phyloP scores from a whole-genome alignment of 805 yeast genomes.

The Cyberlindnera mycetangii region DNA sequence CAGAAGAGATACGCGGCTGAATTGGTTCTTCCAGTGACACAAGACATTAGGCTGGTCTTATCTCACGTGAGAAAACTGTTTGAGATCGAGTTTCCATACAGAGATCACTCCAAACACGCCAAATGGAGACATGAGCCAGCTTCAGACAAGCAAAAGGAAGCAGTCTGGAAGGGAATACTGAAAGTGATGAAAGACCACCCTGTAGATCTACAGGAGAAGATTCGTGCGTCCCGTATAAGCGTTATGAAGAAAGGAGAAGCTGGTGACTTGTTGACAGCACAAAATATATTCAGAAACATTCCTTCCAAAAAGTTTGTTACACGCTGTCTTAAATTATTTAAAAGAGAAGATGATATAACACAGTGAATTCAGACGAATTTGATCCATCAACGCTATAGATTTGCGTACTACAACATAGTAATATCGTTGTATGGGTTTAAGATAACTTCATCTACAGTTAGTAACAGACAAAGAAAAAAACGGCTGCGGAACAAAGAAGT shows the following conservation, averaged over 20 bases:
- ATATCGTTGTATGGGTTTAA: no score
- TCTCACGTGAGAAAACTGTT: slow-evolving; percentile 7
- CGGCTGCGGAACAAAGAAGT: no score
- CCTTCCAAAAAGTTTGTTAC: slow-evolving; percentile 6
- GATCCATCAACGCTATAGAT: no score
- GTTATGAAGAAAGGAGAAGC: slow-evolving; percentile 16
- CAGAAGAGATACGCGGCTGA: slow-evolving; percentile 19
- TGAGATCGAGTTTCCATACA: slow-evolving; percentile 1
- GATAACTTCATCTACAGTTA: no score
- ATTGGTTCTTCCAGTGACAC: slow-evolving; percentile 25
- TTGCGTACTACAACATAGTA: no score
- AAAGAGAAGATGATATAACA: no score
- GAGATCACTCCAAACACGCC: slow-evolving; percentile 28
- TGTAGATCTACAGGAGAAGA: not conserved
- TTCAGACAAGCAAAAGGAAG: slow-evolving; percentile 27
- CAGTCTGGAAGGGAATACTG: slow-evolving; percentile 8
- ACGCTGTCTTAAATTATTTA: not conserved
- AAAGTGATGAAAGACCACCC: slow-evolving; percentile 5
- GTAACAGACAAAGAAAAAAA: no score
- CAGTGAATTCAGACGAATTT: no score
- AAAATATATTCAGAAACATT: slow-evolving; percentile 14
- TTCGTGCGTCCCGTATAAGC: no score
- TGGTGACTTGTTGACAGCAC: slow-evolving; percentile 13
- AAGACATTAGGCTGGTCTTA: slow-evolving; percentile 22
- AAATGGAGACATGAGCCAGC: slow-evolving; percentile 33